phyloP scores from a whole-genome alignment of 225 moss, liverwort and hornwort genomes.

The Polytrichum commune region DNA sequence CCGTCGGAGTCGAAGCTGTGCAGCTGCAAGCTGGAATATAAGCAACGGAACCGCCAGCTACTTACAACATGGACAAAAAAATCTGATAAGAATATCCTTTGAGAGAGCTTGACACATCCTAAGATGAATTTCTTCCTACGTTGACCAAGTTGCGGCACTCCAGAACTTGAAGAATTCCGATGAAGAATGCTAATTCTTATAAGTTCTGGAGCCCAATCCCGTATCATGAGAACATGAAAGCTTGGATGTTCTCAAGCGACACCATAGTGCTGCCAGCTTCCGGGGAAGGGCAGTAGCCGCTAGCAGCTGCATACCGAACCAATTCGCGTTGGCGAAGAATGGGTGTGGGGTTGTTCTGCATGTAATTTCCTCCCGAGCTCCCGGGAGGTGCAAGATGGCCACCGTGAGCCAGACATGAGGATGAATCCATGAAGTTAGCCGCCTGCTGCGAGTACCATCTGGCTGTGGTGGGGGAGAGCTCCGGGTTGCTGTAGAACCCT shows the following conservation, averaged over 20 bases:
- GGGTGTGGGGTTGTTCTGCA: constrained; percentile 10
- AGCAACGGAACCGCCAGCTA: too few species aligned
- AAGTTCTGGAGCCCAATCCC: too few species aligned
- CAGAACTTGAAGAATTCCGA: too few species aligned
- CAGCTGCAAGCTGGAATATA: too few species aligned
- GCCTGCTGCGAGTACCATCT: constrained; percentile 13
- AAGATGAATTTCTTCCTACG: too few species aligned
- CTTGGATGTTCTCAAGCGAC: constrained; percentile 34
- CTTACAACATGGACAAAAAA: too few species aligned
- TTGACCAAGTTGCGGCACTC: too few species aligned
- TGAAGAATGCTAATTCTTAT: too few species aligned
- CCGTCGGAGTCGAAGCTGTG: too few species aligned
- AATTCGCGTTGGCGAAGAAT: constrained; percentile 21
- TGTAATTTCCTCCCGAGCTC: neutral
- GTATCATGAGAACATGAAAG: constrained; percentile 30
- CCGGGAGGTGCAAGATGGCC: constrained; percentile 18
- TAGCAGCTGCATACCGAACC: constrained; percentile 1
- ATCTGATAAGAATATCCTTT: too few species aligned
- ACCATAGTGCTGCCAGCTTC: constrained; percentile 22
- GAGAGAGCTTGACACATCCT: too few species aligned
- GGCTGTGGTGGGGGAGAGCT: constrained; percentile 22
- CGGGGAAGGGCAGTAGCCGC: constrained; percentile 13
- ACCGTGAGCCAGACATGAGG: constrained; percentile 23
- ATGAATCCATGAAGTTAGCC: constrained; percentile 6
- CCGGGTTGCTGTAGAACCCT: constrained; percentile 18